Evolutionary conservation across 352 stramenopile species (phyloP), one percentile per base, ranked within the genome.

Genomic region (Phytophthora hibernalis): DNA sequence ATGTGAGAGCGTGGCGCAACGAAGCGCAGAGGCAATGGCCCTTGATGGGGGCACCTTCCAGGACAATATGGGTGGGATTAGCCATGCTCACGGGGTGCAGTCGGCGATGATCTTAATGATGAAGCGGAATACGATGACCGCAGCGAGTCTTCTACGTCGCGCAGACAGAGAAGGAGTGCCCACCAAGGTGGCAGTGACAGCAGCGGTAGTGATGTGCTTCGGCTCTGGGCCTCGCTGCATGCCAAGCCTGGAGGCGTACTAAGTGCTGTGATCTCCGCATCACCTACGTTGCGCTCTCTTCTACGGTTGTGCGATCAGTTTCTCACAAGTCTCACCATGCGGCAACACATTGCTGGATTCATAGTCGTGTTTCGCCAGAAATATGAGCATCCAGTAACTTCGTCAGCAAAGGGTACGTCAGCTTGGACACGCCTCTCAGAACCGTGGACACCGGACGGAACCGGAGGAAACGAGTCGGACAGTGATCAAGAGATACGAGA

Each of bases 331-430:
- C 48, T 68, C 18, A 54, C 61, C 0, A 83, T 84, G 68, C 77
- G 76, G 21, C 65, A 76, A 31, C 74, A 84, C 37, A 79, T 87
- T 33, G 48, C 50, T 12, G 53, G 50, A 15, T 91, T 89, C 15
- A 37, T 89, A 1, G 21, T 61, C 13, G 81, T 76, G 57, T 91
- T 89, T 60, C 80, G 81, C 20, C 71, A 80, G 20, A 89, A 89
- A 44, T 89, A 89, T 53, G 68, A 73, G 21, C 53, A 73, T 2
- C 56, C n/a, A 26, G 40, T 31, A 1, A 18, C 38, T 60, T 64
- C 56, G 15, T 57, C 49, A 1, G 50, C 54, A 18, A 55, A 65
- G 31, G 49, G 51, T 9, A 37, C 70, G 2, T 77, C 70, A 22
- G 70, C 66, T 20, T 79, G 70, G 70, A 79, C 57, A 10, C 66